A percentile compares a stretch with the other conserved stretches of the same genome.
phyloP scores from a whole-genome alignment of 495 filamentous ascomycete genomes.

The Hypomontagnella submonticulosa region DNA sequence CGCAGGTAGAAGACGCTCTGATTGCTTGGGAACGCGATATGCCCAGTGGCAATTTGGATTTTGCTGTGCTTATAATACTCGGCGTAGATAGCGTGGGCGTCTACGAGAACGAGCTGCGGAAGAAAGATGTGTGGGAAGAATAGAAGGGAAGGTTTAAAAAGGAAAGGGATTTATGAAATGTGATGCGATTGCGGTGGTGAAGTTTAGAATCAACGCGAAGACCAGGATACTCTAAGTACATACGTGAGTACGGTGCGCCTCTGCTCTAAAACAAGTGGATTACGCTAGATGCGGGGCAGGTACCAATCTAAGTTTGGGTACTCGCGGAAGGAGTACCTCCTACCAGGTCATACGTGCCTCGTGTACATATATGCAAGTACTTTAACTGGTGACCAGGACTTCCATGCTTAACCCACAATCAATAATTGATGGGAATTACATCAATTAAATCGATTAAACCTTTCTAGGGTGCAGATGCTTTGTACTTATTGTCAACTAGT shows the following conservation, averaged over 20 bases:
- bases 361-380: conserved; percentile 6
- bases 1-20: not conserved
- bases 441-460: not conserved
- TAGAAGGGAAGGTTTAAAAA: conserved; percentile 12
- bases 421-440: conserved; percentile 7
- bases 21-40: conserved; percentile 11
- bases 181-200: conserved; percentile 49
- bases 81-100: not conserved
- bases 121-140: conserved; percentile 4
- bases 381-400: not conserved
- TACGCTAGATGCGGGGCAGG: conserved; percentile 46
- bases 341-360: conserved; percentile 6
- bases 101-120: not conserved
- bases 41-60: not conserved
- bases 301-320: conserved; percentile 10
- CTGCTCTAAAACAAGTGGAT: conserved; percentile 31
- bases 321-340: conserved; percentile 23
- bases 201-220: conserved; percentile 47
- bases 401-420: not conserved
- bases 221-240: not conserved
- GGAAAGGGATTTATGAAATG: conserved; percentile 14
- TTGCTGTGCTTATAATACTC: too few relatives aligned
- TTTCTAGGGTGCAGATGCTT: not conserved
- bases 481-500: too few relatives aligned
- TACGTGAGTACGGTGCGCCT: conserved; percentile 37